Evolutionary conservation across 2,329 filamentous ascomycete species (phyloP), one percentile per base, ranked within the genome.

Genomic region (Aspergillus floridensis): DNA sequence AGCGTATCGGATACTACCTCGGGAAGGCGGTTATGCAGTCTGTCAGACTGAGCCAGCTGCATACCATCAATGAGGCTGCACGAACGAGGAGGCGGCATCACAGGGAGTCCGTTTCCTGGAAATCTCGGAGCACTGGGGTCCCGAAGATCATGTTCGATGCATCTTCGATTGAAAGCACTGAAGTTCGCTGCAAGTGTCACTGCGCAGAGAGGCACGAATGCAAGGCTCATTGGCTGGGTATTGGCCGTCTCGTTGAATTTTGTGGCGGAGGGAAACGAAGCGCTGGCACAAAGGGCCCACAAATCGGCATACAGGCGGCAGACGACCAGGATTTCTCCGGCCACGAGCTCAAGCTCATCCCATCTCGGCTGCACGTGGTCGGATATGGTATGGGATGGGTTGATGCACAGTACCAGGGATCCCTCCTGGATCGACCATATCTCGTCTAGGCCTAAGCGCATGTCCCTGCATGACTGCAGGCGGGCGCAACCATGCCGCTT

Each of bases 101-200:
- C 66, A 29, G 63, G 61, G 12, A 65, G 61, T 3, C 71, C 70
- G 31, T 71, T 72, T 2, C 69, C 60, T 38, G 70, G 70, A 14
- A 65, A 65, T 6, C 54, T 59, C 3, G 4, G 49, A 10, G 55
- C 56, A 14, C 51, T 46, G 5, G 57, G 48, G 7, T 41, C 26
- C 10, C 41, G 44, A 4, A 53, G 29, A 21, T 44, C 38, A 52
- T 65, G 59, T 11, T 21, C 41, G 1, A 53, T 55, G 49, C 66
- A 69, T 41, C 70, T 62, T 29, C 63, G 56, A 8, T 64, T 31
- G 53, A 74, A 74, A 1, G 64, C 50, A 35, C 66, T 61, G 29
- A 69, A 72, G 46, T 74, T 74, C 14, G 67, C 69, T 29, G 69
- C 71, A 29, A 74, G 57, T 0, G 72, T 74, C 5, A 74, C 66